Conservation (phyloP, 2,329 filamentous ascomycete genomes). For the Colletotrichum musae region DNA sequence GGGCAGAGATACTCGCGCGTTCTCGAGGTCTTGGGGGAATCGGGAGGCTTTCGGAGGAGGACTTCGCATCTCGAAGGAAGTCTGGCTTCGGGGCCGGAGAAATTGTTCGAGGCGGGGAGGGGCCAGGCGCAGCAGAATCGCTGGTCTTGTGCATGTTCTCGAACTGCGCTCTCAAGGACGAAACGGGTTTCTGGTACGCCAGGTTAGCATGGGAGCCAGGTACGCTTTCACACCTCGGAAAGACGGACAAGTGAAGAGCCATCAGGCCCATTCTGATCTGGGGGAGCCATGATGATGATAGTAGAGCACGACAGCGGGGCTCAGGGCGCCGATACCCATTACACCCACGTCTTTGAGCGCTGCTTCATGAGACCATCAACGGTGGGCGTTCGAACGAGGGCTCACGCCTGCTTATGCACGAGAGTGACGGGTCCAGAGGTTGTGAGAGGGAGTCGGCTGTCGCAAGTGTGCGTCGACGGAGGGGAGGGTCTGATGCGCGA, state of each 20-base stretch:
- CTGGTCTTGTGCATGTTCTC: constrained; percentile 78
- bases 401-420: constrained; percentile 14
- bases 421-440: neutral
- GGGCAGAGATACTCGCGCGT: constrained; percentile 39
- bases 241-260: constrained; percentile 80
- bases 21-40: constrained; percentile 46
- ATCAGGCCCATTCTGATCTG: constrained; percentile 74
- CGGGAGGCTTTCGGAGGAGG: constrained; percentile 55
- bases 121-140: constrained; percentile 50
- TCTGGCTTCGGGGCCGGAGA: constrained; percentile 60
- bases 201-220: constrained; percentile 45
- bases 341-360: constrained; percentile 49
- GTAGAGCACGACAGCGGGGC: constrained; percentile 46
- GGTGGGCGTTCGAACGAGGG: constrained; percentile 14
- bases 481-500: constrained; percentile 26
- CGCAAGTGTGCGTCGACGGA: constrained; percentile 24
- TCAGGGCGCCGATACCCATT: constrained; percentile 52
- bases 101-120: constrained; percentile 49
- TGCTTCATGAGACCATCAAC: constrained; percentile 44
- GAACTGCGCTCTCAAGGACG: constrained; percentile 84
- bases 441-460: constrained; percentile 3
- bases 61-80: constrained; percentile 57
- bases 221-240: neutral
- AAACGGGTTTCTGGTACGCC: constrained; percentile 78
- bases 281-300: constrained; percentile 58